Conservation (phyloP, 2,329 filamentous ascomycete genomes). For the Pseudogymnoascus sp. region DNA sequence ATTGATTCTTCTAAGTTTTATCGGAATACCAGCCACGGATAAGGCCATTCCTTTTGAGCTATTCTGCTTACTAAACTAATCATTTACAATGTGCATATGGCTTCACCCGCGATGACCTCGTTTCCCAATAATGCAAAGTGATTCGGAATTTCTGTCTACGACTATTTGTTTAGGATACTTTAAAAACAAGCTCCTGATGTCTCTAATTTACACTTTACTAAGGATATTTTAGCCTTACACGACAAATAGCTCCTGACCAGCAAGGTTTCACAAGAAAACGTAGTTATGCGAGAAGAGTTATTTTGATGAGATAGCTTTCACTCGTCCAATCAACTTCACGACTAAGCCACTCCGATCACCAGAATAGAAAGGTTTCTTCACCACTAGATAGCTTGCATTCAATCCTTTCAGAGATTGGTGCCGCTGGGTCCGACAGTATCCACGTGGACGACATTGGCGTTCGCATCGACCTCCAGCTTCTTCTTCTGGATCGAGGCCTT, state of each 20-base stretch:
- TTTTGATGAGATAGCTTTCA: neutral
- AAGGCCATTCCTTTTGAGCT: no score
- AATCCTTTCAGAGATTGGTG: neutral
- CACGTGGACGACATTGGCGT: constrained; percentile 18
- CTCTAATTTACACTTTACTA: neutral
- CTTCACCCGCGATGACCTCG: no score
- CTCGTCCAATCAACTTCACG: neutral
- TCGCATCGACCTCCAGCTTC: constrained; percentile 29
- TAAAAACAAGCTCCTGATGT: neutral
- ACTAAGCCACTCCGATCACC: neutral
- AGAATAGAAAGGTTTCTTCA: neutral
- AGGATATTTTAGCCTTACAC: neutral
- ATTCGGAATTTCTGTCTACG: neutral
- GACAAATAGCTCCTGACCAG: neutral
- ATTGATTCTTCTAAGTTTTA: no score
- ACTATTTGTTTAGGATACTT: neutral
- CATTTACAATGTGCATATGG: neutral
- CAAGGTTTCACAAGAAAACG: neutral
- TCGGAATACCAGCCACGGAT: no score
- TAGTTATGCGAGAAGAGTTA: neutral
- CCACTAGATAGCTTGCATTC: neutral
- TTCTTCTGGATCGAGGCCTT: constrained; percentile 37
- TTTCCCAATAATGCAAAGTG: no score
- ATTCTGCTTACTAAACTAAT: no score
- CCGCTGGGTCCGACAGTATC: neutral